A percentile compares a stretch with the other conserved stretches of the same genome.
Conservation (phyloP, 257 asterid genomes). For the Lantana camara region DNA sequence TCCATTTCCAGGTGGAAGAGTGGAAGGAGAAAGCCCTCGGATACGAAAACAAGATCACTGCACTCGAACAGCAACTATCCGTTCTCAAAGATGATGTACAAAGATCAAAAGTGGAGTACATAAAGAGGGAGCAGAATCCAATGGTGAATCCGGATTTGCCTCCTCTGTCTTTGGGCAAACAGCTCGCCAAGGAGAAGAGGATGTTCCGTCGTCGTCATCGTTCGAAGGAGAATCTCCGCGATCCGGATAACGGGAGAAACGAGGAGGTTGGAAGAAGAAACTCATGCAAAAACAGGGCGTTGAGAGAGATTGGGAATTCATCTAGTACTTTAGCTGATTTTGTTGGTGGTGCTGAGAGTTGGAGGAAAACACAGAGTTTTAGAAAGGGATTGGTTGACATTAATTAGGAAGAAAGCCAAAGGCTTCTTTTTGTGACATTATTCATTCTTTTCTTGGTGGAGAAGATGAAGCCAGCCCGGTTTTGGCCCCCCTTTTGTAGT, state of each 20-base stretch:
- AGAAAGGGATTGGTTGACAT: conserved; percentile 22
- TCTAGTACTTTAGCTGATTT: conserved; percentile 40
- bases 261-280: conserved; percentile 35
- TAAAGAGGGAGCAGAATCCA: conserved; percentile 21
- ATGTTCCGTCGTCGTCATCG: conserved; percentile 39
- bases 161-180: conserved; percentile 66
- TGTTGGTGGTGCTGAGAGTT: conserved; percentile 37
- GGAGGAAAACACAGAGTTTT: conserved; percentile 18
- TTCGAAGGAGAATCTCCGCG: conserved; percentile 34
- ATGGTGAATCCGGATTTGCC: conserved; percentile 24
- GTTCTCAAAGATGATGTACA: conserved; percentile 40
- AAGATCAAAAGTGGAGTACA: conserved; percentile 24
- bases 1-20: conserved; percentile 55
- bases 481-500: conserved; percentile 10
- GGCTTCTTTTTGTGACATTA: neutral
- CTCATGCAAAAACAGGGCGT: conserved; percentile 28
- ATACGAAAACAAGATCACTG: conserved; percentile 51
- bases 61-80: conserved; percentile 43
- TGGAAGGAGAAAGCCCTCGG: conserved; percentile 65
- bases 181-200: conserved; percentile 72
- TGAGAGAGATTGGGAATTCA: conserved; percentile 55
- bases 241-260: conserved; percentile 16
- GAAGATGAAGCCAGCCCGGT: conserved; percentile 10
- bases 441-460: neutral
- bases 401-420: neutral